Percentiles rank a stretch among this genome's conserved stretches.
Conservation (phyloP, 768 basidiomycete genomes). For the Suillus subaureus region DNA sequence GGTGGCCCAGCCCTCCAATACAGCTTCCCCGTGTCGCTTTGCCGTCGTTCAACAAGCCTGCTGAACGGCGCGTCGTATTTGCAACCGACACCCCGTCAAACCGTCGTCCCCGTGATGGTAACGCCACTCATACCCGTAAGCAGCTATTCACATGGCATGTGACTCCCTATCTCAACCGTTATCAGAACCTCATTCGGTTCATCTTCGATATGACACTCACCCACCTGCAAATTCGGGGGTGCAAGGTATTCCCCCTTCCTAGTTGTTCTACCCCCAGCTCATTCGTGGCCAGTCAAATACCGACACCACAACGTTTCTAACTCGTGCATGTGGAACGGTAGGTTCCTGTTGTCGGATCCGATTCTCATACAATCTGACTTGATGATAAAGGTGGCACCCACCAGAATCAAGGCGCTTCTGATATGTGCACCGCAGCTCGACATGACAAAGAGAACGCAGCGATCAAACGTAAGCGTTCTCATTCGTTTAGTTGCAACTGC, state of each 20-base stretch:
- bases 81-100: not conserved
- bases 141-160: not conserved
- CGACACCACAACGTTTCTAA: not conserved
- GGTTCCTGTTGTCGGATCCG: not conserved
- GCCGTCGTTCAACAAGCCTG: not conserved
- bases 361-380: not conserved
- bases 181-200: not conserved
- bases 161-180: not conserved
- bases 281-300: no score
- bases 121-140: not conserved
- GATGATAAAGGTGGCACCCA: not conserved
- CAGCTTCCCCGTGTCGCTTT: not conserved
- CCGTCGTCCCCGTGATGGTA: not conserved
- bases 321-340: not conserved
- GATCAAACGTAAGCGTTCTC: not conserved
- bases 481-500: not conserved
- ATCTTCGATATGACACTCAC: not conserved
- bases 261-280: no score
- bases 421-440: constrained; percentile 1
- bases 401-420: not conserved
- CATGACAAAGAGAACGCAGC: constrained; percentile 5
- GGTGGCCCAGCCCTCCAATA: constrained; percentile 3
- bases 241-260: not conserved
- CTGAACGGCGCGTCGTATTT: not conserved
- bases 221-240: no score